Conservation (phyloP, 2,329 filamentous ascomycete genomes). For the Fusarium floridanum region DNA sequence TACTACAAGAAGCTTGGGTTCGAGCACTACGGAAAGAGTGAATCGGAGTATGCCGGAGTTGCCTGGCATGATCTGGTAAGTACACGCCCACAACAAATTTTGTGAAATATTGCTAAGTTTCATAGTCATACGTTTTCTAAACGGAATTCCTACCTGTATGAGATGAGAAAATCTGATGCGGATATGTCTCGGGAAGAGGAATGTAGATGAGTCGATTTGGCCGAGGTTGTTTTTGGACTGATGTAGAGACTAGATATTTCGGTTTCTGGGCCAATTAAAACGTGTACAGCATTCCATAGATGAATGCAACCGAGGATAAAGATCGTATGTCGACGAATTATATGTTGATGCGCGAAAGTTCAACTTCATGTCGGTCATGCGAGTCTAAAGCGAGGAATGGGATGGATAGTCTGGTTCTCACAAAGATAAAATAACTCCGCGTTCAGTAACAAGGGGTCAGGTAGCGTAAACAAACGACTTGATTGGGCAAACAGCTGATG, state of each 20-base stretch:
- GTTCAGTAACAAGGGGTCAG: neutral
- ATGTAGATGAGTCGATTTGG: neutral
- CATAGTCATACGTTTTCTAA: neutral
- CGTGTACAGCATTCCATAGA: neutral
- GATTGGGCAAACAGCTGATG: neutral
- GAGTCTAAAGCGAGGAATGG: neutral
- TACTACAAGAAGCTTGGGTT: constrained; percentile 50
- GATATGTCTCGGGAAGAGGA: neutral
- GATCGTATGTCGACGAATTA: neutral
- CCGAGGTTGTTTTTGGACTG: neutral
- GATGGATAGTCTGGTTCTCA: neutral
- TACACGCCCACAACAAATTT: neutral
- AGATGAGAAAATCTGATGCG: neutral
- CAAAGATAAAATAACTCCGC: no score
- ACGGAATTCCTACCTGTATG: neutral
- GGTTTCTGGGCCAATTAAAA: neutral
- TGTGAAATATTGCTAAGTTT: neutral
- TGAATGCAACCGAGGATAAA: neutral
- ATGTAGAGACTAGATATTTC: neutral
- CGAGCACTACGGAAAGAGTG: constrained; percentile 48
- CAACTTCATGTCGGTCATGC: neutral
- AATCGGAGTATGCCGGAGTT: constrained; percentile 47
- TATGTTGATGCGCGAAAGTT: neutral
- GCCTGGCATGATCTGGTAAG: constrained; percentile 50
- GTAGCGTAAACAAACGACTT: neutral